Evolutionary conservation across 441 rosid species (phyloP), one percentile per base, ranked within the genome.

Genomic region (Erysimum cheiri): DNA sequence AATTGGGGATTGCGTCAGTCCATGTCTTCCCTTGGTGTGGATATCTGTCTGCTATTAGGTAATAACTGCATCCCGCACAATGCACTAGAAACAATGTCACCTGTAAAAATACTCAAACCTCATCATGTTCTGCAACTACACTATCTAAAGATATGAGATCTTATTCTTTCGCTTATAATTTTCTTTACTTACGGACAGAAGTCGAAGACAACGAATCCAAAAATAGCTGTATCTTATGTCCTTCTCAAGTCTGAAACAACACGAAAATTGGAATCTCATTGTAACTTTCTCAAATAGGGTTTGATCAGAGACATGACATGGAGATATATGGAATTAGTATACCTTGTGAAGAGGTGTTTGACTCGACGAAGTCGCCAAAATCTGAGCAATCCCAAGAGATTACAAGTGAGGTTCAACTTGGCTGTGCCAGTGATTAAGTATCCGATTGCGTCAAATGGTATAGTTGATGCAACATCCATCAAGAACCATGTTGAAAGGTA

Each of bases 381-480:
- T 35, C 94, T 71, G 69, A 88, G 85, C 54, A 88, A 69, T 14
- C 87, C 84, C 3, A 88, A 54, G 61, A 92, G 77, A 60, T 82
- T 80, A 71, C 81, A 92, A 69, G 94, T 72, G 68, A 88, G 71
- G 8, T 73, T 80, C 49, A 78, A 44, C 54, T 74, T 84, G 19
- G 49, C 50, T 54, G 85, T 75, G 36, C 94, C 96, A 0, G 92
- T 78, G 77, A 84, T 40, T 60, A 85, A 64, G 67, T 79, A 82
- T 28, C 81, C 86, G 6, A 86, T 19, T 60, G 80, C 70, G 44
- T 83, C 90, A 67, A 80, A 88, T 11, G 94, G 94, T 54, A 86
- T 65, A 5, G 91, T 88, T 29, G 94, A 88, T 64, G 88, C 91
- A 78, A 86, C 83, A 66, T 88, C 94, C 91, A 88, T 86, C 77